phyloP scores from a whole-genome alignment of 1,139 yeast species.

The Hemisphaericaspora xylanilytica region DNA sequence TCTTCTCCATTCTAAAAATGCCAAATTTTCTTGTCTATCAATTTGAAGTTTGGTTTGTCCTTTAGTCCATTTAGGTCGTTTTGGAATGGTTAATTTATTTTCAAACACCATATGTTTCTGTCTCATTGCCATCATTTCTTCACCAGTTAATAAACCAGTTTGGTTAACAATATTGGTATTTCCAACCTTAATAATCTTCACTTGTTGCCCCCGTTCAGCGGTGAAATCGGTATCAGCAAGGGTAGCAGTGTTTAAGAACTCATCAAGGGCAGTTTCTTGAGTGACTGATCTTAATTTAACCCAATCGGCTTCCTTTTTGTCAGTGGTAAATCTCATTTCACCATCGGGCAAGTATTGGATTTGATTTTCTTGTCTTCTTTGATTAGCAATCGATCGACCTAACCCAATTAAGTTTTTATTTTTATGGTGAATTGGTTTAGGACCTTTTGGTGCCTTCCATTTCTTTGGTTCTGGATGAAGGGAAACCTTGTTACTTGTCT shows the following conservation, averaged over 20 bases:
- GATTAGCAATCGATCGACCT: constrained; percentile 81
- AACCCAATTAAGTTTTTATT: constrained; percentile 82
- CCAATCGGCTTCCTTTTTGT: constrained; percentile 82
- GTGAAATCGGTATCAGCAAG: constrained; percentile 95
- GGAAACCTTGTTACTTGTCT: constrained; percentile 34
- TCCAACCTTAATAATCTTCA: constrained; percentile 78
- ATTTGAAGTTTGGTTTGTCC: constrained; percentile 72
- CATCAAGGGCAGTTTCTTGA: constrained; percentile 91
- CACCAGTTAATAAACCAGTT: constrained; percentile 56
- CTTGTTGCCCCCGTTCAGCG: constrained; percentile 82
- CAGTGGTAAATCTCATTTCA: constrained; percentile 79
- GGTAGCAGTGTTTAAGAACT: constrained; percentile 90
- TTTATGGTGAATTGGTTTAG: constrained; percentile 82
- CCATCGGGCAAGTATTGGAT: constrained; percentile 79
- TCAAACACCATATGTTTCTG: constrained; percentile 71
- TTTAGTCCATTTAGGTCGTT: constrained; percentile 85
- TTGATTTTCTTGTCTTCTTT: constrained; percentile 65
- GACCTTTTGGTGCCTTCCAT: constrained; percentile 79
- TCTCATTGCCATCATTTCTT: constrained; percentile 63
- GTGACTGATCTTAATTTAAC: constrained; percentile 90
- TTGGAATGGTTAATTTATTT: constrained; percentile 85
- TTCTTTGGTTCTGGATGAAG: constrained; percentile 50
- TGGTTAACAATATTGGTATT: constrained; percentile 50
- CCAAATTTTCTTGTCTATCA: constrained; percentile 84
- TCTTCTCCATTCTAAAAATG: constrained; percentile 93